Conservation (phyloP, 2,329 filamentous ascomycete genomes). For the Ceratocystiopsis brevicomis region DNA sequence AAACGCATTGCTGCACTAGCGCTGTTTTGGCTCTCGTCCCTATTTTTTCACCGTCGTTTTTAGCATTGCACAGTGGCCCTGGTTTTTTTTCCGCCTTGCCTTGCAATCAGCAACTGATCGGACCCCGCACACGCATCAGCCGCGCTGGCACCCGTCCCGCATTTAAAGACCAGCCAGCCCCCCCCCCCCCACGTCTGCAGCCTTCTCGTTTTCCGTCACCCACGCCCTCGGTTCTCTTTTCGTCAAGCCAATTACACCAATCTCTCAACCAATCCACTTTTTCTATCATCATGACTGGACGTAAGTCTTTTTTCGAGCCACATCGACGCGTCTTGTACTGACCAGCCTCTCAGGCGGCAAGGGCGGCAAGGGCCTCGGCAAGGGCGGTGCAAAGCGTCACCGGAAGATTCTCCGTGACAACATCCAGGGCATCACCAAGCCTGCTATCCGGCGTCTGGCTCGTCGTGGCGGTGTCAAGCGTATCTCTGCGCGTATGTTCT, state of each 20-base stretch:
- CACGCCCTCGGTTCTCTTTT: neutral
- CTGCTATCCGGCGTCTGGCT: constrained; percentile 92
- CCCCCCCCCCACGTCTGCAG: constrained; percentile 5
- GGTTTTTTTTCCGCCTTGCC: constrained; percentile 1
- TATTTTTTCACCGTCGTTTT: neutral
- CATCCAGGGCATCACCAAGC: constrained; percentile 99
- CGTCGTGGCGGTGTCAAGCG: constrained; percentile 99
- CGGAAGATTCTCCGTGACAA: constrained; percentile 99
- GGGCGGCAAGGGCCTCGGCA: constrained; percentile 93
- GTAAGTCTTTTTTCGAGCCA: constrained; percentile 12
- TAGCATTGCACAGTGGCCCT: too few species aligned
- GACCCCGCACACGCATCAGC: constrained; percentile 6
- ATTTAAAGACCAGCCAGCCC: constrained; percentile 8
- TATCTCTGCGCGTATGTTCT: constrained; percentile 78
- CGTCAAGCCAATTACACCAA: constrained; percentile 4
- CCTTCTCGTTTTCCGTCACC: neutral
- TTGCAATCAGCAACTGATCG: constrained; percentile 11
- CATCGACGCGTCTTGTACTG: constrained; percentile 21
- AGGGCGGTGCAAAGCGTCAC: constrained; percentile 97
- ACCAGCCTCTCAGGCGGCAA: constrained; percentile 51
- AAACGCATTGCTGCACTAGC: too few species aligned
- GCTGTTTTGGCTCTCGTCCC: too few species aligned
- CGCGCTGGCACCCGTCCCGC: constrained; percentile 5
- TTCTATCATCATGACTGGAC: constrained; percentile 11
- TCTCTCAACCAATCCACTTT: neutral